Evolutionary conservation across 768 basidiomycete genomes (phyloP), one percentile per base, ranked within the genome.

Genomic region (Lentinula sp.): DNA sequence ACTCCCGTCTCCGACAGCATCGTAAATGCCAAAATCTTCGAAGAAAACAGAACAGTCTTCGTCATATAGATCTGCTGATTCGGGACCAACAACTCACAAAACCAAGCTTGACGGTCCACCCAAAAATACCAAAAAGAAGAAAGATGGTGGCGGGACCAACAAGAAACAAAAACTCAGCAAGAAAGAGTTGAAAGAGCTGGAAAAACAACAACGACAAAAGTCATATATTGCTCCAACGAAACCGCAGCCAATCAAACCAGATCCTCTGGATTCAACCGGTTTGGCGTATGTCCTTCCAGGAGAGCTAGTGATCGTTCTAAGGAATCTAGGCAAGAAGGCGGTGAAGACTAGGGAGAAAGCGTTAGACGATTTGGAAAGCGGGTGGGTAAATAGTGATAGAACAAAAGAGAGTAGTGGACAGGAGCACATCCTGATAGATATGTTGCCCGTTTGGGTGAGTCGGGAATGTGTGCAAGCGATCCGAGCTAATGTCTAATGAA

Each of bases 401-500:
- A 67, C 71, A 63, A 73, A 71, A 50, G 79, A 79, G 42, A 74
- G 74, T 13, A 77, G 77, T 15, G 80, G 78, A 65, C 66, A 50
- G 9, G 66, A 69, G 54, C 67, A 77, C 12, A 68, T 73, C 16
- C 65, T 82, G 65, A 78, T 83, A 23, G 78, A 85, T 59, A 89
- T 87, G 78, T 66, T 95, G 36, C 93, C 93, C 3, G 93, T 96
- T 60, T 98, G 95, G 95, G 95, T 96, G 70, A 67, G 92, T 80
- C 32, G 53, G 50, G 57, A 54, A 28, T 48, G 42, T 33, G 45
- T 57, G 50, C 12, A 33, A 23, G 53, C 50, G 60, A 54, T 58
- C 35, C 35, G 57, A 62, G 18, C 60, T 39, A 53, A 33, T n/a
- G 37, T 62, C 61, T 65, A 41, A n/a, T 33, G 16, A n/a, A 45